A percentile compares a stretch with the other conserved stretches of the same genome.
Conservation (phyloP, 352 stramenopile genomes). For the Pythium guiyangense region DNA sequence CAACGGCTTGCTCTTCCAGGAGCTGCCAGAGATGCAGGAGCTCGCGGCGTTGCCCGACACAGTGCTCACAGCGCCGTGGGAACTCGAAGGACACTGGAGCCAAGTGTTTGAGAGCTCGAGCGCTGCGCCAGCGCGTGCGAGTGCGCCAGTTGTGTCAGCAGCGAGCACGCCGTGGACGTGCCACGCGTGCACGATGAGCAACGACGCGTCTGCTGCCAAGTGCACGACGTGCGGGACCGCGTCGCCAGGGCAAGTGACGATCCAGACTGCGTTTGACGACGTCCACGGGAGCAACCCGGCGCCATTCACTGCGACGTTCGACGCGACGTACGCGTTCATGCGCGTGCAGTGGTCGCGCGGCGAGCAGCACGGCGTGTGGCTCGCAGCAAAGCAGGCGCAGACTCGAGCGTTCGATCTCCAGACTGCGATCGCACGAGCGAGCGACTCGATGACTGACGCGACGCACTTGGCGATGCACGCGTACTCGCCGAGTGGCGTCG, state of each 20-base stretch:
- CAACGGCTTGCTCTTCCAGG: conserved; percentile 50
- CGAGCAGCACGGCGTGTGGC: conserved; percentile 77
- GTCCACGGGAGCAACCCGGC: conserved; percentile 68
- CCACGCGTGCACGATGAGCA: conserved; percentile 73
- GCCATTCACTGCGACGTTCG: conserved; percentile 60
- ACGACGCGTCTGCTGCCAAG: conserved; percentile 47
- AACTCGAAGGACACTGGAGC: conserved; percentile 76
- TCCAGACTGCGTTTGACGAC: conserved; percentile 23
- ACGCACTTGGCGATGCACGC: conserved; percentile 34
- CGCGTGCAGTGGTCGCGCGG: conserved; percentile 75
- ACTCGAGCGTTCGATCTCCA: conserved; percentile 33
- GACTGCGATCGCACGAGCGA: conserved; percentile 23
- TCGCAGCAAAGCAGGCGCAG: conserved; percentile 43
- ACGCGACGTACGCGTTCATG: conserved; percentile 66
- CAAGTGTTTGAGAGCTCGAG: conserved; percentile 43
- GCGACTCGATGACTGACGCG: conserved; percentile 55
- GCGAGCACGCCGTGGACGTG: conserved; percentile 53
- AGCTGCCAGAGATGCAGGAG: conserved; percentile 47
- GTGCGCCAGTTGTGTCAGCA: conserved; percentile 17
- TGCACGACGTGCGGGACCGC: conserved; percentile 73
- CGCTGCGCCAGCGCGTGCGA: conserved; percentile 8
- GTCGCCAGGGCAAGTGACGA: conserved; percentile 32
- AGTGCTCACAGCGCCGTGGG: conserved; percentile 26
- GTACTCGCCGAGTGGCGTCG: conserved; percentile 54
- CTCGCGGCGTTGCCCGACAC: conserved; percentile 27